phyloP scores from a whole-genome alignment of 2,329 filamentous ascomycete genomes.

The Trichoderma simmonsii region DNA sequence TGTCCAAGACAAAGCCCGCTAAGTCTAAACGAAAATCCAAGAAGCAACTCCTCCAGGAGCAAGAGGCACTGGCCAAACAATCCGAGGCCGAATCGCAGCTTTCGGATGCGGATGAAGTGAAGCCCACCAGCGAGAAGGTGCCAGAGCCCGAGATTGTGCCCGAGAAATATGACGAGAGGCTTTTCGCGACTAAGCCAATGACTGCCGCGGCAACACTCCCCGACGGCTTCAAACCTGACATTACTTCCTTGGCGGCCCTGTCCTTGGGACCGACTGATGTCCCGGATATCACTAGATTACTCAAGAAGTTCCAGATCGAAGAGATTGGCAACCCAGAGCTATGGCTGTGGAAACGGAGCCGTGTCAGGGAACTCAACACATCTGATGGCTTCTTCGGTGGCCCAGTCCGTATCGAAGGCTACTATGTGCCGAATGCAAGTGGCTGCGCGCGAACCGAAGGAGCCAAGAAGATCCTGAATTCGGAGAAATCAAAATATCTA shows the following conservation, averaged over 20 bases:
- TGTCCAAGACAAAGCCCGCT: slow-evolving; percentile 53
- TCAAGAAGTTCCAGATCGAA: slow-evolving; percentile 44
- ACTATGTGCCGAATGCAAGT: slow-evolving; percentile 81
- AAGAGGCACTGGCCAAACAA: slow-evolving; percentile 57
- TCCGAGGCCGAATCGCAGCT: slow-evolving; percentile 45
- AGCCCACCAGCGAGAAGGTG: slow-evolving; percentile 27
- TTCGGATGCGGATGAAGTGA: slow-evolving; percentile 41
- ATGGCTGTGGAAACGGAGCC: slow-evolving; percentile 57
- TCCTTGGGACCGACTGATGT: slow-evolving; percentile 43
- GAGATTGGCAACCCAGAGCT: slow-evolving; percentile 50
- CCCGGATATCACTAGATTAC: slow-evolving; percentile 49
- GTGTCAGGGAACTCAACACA: slow-evolving; percentile 54
- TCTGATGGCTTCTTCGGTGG: slow-evolving; percentile 26
- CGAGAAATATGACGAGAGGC: slow-evolving; percentile 45
- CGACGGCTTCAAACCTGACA: slow-evolving; percentile 43
- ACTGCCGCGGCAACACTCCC: slow-evolving; percentile 45
- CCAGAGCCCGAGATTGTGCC: slow-evolving; percentile 40
- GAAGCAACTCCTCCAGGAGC: slow-evolving; percentile 70
- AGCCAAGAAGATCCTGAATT: slow-evolving; percentile 91
- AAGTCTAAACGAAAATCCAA: slow-evolving; percentile 74
- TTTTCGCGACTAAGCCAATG: slow-evolving; percentile 49
- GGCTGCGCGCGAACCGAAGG: slow-evolving; percentile 90
- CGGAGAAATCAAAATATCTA: slow-evolving; percentile 96
- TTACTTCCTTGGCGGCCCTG: slow-evolving; percentile 45
- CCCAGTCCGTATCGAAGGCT: slow-evolving; percentile 53